These are phyloP conservation scores for Chamaecyparis obtusa DNA, from an alignment of 75 land plant genomes.

Conservation along the genomic window DNA sequence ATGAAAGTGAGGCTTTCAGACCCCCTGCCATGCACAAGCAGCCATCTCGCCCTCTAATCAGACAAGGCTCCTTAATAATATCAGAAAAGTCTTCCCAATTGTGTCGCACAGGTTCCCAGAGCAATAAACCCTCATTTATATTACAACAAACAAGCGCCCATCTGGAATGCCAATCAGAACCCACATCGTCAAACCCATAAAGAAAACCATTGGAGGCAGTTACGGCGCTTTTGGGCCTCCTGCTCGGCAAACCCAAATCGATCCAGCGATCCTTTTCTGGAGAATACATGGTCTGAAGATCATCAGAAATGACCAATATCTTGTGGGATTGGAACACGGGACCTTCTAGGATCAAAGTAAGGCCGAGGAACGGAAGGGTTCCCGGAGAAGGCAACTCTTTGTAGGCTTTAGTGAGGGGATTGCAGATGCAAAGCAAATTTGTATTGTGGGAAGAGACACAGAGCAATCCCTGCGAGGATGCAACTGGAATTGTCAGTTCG, in stretches of 20 bases:
- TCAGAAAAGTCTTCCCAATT: constrained; percentile 69
- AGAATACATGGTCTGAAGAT: constrained; percentile 17
- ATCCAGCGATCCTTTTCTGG: constrained; percentile 19
- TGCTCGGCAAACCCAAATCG: constrained; percentile 16
- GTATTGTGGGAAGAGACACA: constrained; percentile 26
- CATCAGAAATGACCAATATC: constrained; percentile 13
- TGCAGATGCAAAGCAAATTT: constrained; percentile 40
- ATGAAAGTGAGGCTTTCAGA: constrained; percentile 34
- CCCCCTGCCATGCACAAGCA: constrained; percentile 54
- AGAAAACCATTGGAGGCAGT: constrained; percentile 26
- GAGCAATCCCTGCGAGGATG: constrained; percentile 31
- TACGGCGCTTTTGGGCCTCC: constrained; percentile 59
- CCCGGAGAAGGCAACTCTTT: constrained; percentile 25
- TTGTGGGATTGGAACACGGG: background rate
- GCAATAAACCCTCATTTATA: constrained; percentile 1
- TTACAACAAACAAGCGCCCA: constrained; percentile 53
- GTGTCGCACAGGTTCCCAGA: constrained; percentile 45
- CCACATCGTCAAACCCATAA: constrained; percentile 53
- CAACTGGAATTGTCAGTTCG: constrained; percentile 24
- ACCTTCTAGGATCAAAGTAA: constrained; percentile 13
- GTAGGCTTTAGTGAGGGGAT: constrained; percentile 38
- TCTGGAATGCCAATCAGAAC: constrained; percentile 62
- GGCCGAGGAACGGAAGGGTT: constrained; percentile 26
- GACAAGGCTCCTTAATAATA: constrained; percentile 51
- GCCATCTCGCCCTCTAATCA: constrained; percentile 33